Conservation (phyloP, 495 filamentous ascomycete species). For the Ascodesmis nigricans region DNA sequence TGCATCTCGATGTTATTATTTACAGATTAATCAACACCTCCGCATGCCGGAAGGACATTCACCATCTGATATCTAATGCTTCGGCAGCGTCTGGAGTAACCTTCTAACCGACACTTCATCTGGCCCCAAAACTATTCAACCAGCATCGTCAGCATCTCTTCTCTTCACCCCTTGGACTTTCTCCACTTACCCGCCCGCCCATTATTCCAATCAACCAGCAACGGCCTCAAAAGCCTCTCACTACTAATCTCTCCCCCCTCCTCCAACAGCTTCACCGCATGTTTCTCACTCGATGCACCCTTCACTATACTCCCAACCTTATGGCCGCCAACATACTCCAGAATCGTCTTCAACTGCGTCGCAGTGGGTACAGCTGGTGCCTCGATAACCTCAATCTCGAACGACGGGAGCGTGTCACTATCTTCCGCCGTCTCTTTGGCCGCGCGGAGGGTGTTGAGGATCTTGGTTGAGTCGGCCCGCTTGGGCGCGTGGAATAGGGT, state of each 20-base stretch:
- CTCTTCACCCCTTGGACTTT: background rate
- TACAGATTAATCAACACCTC: too few species aligned
- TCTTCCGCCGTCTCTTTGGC: conserved; percentile 37
- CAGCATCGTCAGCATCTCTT: background rate
- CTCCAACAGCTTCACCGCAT: conserved; percentile 57
- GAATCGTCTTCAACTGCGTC: conserved; percentile 67
- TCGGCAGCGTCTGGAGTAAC: too few species aligned
- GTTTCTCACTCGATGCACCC: conserved; percentile 44
- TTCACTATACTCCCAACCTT: conserved; percentile 38
- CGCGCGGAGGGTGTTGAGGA: conserved; percentile 44
- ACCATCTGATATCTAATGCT: too few species aligned
- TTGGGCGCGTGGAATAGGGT: conserved; percentile 82
- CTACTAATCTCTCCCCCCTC: conserved; percentile 21
- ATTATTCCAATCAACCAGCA: conserved; percentile 88
- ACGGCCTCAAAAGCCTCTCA: conserved; percentile 45
- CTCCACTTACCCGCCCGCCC: conserved; percentile 43
- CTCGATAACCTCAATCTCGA: conserved; percentile 73
- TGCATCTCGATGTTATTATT: too few species aligned
- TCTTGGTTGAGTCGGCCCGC: conserved; percentile 38
- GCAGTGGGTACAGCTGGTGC: conserved; percentile 39
- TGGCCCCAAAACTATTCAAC: conserved; percentile 7
- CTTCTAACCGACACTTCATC: too few species aligned
- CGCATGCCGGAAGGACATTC: too few species aligned
- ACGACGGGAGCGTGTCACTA: conserved; percentile 39
- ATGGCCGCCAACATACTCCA: conserved; percentile 53